Evolutionary conservation across 305 asterid genomes (phyloP).

Genomic region (Fraxinus angustifolia): DNA sequence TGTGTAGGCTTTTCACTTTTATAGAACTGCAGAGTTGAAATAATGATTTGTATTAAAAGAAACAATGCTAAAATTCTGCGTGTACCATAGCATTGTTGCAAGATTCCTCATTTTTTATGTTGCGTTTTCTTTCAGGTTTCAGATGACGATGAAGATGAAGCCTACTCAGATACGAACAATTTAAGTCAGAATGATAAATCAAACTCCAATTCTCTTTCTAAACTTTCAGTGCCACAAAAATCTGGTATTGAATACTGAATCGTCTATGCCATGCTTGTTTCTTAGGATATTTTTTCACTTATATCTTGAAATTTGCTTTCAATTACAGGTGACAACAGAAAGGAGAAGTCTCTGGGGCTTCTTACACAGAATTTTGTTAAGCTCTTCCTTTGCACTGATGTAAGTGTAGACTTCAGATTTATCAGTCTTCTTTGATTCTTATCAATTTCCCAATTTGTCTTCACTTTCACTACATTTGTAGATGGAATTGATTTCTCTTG

Average conservation of each 20-base stretch:
- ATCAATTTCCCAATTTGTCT: neutral
- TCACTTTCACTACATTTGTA: slow-evolving; percentile 20
- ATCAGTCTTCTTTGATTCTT: neutral
- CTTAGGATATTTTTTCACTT: neutral
- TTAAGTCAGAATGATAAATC: slow-evolving; percentile 55
- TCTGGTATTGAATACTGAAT: slow-evolving; percentile 36
- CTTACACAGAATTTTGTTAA: slow-evolving; percentile 91
- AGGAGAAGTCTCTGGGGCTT: slow-evolving; percentile 89
- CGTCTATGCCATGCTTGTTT: neutral
- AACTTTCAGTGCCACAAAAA: slow-evolving; percentile 32
- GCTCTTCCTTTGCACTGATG: slow-evolving; percentile 87
- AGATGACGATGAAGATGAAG: slow-evolving; percentile 79
- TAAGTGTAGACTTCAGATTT: slow-evolving; percentile 33
- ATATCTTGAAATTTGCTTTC: neutral
- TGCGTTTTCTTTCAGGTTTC: slow-evolving; percentile 43
- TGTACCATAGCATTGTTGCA: neutral
- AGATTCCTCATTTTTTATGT: neutral
- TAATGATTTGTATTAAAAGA: neutral
- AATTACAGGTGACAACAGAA: slow-evolving; percentile 68
- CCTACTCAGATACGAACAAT: slow-evolving; percentile 43
- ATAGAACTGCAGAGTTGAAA: neutral
- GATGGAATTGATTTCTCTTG: slow-evolving; percentile 93
- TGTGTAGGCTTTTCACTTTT: neutral
- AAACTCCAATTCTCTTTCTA: slow-evolving; percentile 42
- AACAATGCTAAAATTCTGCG: neutral